These are phyloP conservation scores for Termitomyces sp. DNA, from an alignment of 768 basidiomycete genomes.

Conservation along the genomic window DNA sequence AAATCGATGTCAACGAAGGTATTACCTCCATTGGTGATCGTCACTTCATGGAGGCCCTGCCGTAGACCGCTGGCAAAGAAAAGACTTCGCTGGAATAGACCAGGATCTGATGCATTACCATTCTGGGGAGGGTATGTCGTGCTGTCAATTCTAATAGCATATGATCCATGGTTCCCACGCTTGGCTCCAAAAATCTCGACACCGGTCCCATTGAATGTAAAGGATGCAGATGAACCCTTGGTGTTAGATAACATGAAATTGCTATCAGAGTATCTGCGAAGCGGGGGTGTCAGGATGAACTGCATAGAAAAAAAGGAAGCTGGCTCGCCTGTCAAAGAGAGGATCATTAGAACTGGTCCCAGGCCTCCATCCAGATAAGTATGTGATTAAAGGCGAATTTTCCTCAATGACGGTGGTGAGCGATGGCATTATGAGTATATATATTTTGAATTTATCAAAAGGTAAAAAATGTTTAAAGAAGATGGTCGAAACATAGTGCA, in stretches of 20 bases:
- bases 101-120: constrained; percentile 22
- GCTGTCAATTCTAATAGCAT: constrained; percentile 37
- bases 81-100: constrained; percentile 35
- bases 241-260: constrained; percentile 35
- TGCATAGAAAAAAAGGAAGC: constrained; percentile 1
- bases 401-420: constrained; percentile 12
- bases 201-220: constrained; percentile 45
- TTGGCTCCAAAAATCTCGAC: constrained; percentile 48
- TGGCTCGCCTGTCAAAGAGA: constrained; percentile 4
- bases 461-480: not conserved
- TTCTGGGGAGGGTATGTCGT: constrained; percentile 19
- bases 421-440: constrained; percentile 8
- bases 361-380: constrained; percentile 7
- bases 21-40: constrained; percentile 24
- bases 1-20: constrained; percentile 43
- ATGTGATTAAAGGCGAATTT: constrained; percentile 15
- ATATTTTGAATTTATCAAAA: not conserved
- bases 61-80: constrained; percentile 29
- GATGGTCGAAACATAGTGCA: not conserved
- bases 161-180: constrained; percentile 41
- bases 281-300: not conserved
- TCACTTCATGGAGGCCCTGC: constrained; percentile 32
- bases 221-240: constrained; percentile 26
- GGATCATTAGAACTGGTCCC: constrained; percentile 6
- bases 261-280: constrained; percentile 28